These are phyloP conservation scores for Erucastrum elatum DNA, from an alignment of 345 rosid genomes.

Conservation along the genomic window DNA sequence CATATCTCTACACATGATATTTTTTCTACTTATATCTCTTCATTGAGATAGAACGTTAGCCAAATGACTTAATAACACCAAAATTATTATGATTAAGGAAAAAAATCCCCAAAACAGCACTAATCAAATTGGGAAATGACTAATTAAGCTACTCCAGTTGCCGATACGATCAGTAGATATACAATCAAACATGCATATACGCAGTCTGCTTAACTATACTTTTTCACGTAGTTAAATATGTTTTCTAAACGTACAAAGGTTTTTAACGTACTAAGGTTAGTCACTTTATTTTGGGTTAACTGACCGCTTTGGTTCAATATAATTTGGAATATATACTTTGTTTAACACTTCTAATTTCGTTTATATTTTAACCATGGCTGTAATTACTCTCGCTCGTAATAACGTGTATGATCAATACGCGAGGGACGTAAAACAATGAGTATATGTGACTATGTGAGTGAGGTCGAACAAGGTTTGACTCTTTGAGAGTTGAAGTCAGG, in stretches of 20 bases:
- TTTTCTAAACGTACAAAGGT: not conserved
- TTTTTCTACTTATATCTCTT: not conserved
- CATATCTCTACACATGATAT: not conserved
- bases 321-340: not conserved
- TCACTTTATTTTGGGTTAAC: not conserved
- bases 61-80: not conserved
- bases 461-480: not conserved
- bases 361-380: not conserved
- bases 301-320: not conserved
- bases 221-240: too few species aligned
- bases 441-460: not conserved
- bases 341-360: not conserved
- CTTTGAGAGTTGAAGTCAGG: not conserved
- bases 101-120: not conserved
- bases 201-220: not conserved
- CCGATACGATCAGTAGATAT: not conserved
- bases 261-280: not conserved
- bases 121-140: not conserved
- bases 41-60: not conserved
- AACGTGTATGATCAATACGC: not conserved
- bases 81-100: not conserved
- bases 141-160: not conserved
- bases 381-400: not conserved
- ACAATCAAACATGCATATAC: not conserved
- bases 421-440: not conserved